A percentile compares a stretch with the other conserved stretches of the same genome.
These are phyloP conservation scores for Bacidia rubella DNA, from an alignment of 495 filamentous ascomycete species.

Conservation along the genomic window DNA sequence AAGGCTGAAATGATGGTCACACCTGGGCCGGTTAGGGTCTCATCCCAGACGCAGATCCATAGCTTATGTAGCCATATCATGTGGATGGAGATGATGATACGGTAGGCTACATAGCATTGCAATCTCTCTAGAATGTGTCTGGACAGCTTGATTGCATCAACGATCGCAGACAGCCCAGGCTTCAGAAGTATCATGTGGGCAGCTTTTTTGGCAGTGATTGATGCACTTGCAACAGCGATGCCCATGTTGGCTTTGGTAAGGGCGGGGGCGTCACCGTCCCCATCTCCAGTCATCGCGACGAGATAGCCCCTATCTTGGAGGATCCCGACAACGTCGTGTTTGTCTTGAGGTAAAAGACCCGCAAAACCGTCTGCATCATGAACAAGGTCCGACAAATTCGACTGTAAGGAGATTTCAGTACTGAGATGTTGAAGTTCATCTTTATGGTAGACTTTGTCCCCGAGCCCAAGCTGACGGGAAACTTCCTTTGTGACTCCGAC, in stretches of 20 bases:
- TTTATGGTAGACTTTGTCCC: conserved; percentile 89
- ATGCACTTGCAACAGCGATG: conserved; percentile 89
- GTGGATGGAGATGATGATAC: conserved; percentile 84
- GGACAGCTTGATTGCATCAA: conserved; percentile 84
- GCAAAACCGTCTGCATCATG: conserved; percentile 86
- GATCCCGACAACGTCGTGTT: conserved; percentile 69
- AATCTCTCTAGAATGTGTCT: conserved; percentile 95
- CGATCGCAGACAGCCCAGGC: conserved; percentile 83
- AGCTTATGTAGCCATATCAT: conserved; percentile 56
- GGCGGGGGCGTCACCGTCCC: conserved; percentile 74
- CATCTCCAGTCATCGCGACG: conserved; percentile 66
- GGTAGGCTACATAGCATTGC: conserved; percentile 94
- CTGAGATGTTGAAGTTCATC: conserved; percentile 74
- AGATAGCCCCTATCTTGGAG: conserved; percentile 51
- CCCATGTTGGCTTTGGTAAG: conserved; percentile 50
- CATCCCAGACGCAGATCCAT: background rate
- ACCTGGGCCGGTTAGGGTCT: background rate
- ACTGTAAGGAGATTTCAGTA: conserved; percentile 81
- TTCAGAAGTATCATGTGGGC: conserved; percentile 90
- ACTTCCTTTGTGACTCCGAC: conserved; percentile 88
- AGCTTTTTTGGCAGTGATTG: conserved; percentile 82
- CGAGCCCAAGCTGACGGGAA: conserved; percentile 76
- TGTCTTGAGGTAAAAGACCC: conserved; percentile 66
- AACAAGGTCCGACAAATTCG: conserved; percentile 86
- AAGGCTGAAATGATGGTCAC: background rate